Base-by-base conservation (phyloP, 306 rosid genomes). In the Sechiopsis laciniata region DNA sequence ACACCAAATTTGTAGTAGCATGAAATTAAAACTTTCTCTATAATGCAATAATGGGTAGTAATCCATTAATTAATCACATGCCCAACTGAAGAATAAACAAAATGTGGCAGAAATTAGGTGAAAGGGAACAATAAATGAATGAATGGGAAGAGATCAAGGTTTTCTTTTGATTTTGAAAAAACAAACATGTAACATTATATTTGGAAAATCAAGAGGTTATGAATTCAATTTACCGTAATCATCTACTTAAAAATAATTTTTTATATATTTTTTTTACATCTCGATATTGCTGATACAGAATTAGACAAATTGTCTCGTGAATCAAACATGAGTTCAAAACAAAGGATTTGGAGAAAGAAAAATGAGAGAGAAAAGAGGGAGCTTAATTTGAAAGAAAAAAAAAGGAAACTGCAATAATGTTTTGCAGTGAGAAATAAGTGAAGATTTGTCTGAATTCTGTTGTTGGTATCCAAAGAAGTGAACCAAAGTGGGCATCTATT, bases 361-460 rank as follows among this genome's bases (percentile, higher is more conserved):
- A 20, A 4, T 19, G 19, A 56, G 29, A 8, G 22, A n/a, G 26
- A 20, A 19, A 0, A 1, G n/a, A 61, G 26, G 72, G 63, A 15
- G 71, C 55, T 61, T 6, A 13, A 8, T 14, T 32, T 32, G 69
- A 62, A 73, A 29, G 58, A 60, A 72, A 75, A 57, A 78, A 60
- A 75, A 57, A 78, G 55, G 50, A 56, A 74, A 26, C 13, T 5
- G 74, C 81, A 74, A 56, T 70, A 77, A 52, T 37, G 45, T 37
- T 37, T 42, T 29, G 69, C 81, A 74, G 75, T 55, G 51, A 42
- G 71, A 42, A 40, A 17, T 8, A 64, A 42, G 54, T 21, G 73
- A 20, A 75, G 55, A 32, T 63, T 78, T 84, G 87, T 81, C 85
- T 78, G 63, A 70, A 73, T 78, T 51, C 81, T 57, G 20, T 74